phyloP scores from a whole-genome alignment of 2,329 filamentous ascomycete genomes.

The Fusarium succisae region DNA sequence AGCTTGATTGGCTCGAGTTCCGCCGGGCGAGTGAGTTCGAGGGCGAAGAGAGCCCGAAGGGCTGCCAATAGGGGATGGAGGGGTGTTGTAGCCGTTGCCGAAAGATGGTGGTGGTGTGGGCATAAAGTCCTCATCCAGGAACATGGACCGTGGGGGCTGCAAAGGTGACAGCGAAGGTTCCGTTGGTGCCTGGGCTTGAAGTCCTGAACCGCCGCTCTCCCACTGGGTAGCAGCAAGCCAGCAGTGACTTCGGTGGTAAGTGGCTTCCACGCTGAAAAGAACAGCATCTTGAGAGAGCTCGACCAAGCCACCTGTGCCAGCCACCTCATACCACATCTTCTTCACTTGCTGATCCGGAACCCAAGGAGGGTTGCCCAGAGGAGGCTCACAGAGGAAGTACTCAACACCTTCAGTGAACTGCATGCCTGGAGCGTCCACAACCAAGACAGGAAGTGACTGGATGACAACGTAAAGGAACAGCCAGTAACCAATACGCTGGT shows the following conservation, averaged over 20 bases:
- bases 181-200: slow-evolving; percentile 30
- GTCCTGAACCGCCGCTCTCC: slow-evolving; percentile 47
- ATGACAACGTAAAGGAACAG: slow-evolving; percentile 82
- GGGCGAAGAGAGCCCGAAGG: slow-evolving; percentile 49
- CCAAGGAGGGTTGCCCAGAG: slow-evolving; percentile 79
- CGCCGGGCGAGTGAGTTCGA: slow-evolving; percentile 52
- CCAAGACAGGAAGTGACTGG: slow-evolving; percentile 80
- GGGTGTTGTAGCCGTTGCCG: slow-evolving; percentile 39
- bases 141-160: slow-evolving; percentile 50
- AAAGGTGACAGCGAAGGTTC: slow-evolving; percentile 52
- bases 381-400: slow-evolving; percentile 83
- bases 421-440: slow-evolving; percentile 77
- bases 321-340: slow-evolving; percentile 79
- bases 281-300: slow-evolving; percentile 69
- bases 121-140: slow-evolving; percentile 45
- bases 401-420: slow-evolving; percentile 77
- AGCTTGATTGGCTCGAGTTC: slow-evolving; percentile 47
- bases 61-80: slow-evolving; percentile 42
- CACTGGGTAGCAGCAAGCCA: slow-evolving; percentile 63
- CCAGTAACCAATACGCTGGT: slow-evolving; percentile 81
- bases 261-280: slow-evolving; percentile 69
- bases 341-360: slow-evolving; percentile 70
- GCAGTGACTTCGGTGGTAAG: slow-evolving; percentile 67
- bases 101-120: slow-evolving; percentile 33
- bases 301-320: slow-evolving; percentile 68